Conservation (phyloP, 768 basidiomycete species). For the Boletus edulis region DNA sequence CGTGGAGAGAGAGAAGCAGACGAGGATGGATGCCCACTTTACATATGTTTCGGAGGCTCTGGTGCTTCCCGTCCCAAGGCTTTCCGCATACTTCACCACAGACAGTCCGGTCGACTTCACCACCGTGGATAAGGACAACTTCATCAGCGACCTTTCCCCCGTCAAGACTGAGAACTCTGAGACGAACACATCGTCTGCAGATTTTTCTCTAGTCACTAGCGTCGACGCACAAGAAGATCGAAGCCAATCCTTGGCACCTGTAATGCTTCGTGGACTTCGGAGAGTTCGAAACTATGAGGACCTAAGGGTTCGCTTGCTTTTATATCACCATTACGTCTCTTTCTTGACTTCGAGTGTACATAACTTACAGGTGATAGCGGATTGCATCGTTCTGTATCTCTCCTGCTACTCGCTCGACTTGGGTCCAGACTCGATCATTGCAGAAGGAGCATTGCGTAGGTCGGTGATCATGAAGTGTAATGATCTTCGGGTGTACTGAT, state of each 20-base stretch:
- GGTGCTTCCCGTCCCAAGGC: slow-evolving; percentile 6
- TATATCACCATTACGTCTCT: no score
- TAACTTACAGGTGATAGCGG: no score
- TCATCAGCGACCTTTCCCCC: background rate
- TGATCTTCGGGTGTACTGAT: no score
- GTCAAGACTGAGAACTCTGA: slow-evolving; percentile 4
- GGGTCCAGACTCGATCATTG: no score
- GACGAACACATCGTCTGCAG: slow-evolving; percentile 1
- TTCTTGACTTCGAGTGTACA: no score
- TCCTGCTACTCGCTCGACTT: no score
- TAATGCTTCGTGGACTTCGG: slow-evolving; percentile 1
- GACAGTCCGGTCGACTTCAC: background rate
- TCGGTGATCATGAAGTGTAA: no score
- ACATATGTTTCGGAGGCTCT: slow-evolving; percentile 7
- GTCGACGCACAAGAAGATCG: slow-evolving; percentile 2
- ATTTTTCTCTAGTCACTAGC: slow-evolving; percentile 7
- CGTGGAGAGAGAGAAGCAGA: no score
- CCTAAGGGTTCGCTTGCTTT: no score
- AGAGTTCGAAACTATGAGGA: background rate
- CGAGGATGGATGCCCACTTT: background rate
- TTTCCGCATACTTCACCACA: slow-evolving; percentile 1
- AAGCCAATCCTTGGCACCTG: background rate
- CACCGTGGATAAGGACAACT: background rate
- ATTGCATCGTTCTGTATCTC: no score
- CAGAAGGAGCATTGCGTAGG: no score